These are phyloP conservation scores for Nothopassalora personata DNA, from an alignment of 2,329 filamentous ascomycete genomes.

Conservation along the genomic window DNA sequence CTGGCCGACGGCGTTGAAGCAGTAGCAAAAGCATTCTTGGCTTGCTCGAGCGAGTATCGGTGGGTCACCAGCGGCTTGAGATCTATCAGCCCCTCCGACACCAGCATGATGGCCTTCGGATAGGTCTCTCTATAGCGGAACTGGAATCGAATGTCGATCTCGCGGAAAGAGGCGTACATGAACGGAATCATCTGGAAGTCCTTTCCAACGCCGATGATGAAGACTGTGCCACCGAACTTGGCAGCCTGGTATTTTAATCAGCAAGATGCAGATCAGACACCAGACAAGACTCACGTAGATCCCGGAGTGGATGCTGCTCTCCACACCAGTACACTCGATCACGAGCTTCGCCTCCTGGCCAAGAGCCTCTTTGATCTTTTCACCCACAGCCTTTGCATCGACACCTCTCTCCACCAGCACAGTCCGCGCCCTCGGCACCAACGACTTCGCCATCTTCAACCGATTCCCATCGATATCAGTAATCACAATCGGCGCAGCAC, in stretches of 20 bases:
- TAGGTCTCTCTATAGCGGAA: slow-evolving; percentile 39
- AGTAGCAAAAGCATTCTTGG: slow-evolving; percentile 34
- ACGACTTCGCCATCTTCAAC: slow-evolving; percentile 34
- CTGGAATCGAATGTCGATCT: slow-evolving; percentile 39
- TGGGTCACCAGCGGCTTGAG: slow-evolving; percentile 38
- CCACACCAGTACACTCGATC: slow-evolving; percentile 35
- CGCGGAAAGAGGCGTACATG: slow-evolving; percentile 35
- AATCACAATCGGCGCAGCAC: slow-evolving; percentile 41
- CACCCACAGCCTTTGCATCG: slow-evolving; percentile 33
- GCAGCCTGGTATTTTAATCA: slow-evolving; percentile 21
- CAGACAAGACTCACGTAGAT: slow-evolving; percentile 29
- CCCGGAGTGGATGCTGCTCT: slow-evolving; percentile 28
- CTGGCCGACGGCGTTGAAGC: slow-evolving; percentile 33
- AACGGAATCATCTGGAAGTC: slow-evolving; percentile 36
- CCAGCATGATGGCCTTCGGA: slow-evolving; percentile 39
- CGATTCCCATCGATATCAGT: slow-evolving; percentile 41
- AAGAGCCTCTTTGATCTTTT: slow-evolving; percentile 33
- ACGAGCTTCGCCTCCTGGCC: slow-evolving; percentile 32
- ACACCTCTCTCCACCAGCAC: slow-evolving; percentile 34
- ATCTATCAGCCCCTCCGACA: slow-evolving; percentile 35
- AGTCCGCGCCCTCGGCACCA: slow-evolving; percentile 36
- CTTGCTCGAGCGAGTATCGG: slow-evolving; percentile 35
- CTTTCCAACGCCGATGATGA: slow-evolving; percentile 35
- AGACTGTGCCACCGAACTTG: slow-evolving; percentile 35
- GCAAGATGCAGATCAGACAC: background rate